Conservation (phyloP, 345 rosid genomes). For the Populus euphratica region DNA sequence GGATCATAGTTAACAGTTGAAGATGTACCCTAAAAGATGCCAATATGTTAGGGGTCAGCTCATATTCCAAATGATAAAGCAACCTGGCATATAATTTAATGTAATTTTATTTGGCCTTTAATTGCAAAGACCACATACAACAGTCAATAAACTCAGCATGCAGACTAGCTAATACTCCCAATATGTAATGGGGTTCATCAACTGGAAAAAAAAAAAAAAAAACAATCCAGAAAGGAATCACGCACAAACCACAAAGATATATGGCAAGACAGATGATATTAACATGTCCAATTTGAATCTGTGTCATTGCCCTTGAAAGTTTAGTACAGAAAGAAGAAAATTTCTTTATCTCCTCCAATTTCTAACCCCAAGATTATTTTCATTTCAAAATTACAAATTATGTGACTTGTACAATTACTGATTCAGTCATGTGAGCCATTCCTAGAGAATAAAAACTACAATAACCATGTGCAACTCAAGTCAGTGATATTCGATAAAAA, state of each 20-base stretch:
- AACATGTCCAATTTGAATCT: neutral
- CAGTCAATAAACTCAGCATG: neutral
- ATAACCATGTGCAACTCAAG: neutral
- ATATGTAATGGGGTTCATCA: neutral
- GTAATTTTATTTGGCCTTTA: neutral
- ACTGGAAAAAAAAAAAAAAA: neutral
- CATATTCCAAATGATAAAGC: neutral
- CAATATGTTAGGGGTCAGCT: neutral
- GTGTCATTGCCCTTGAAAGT: neutral
- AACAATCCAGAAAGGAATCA: neutral
- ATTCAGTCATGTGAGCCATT: neutral
- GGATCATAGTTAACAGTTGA: conserved; percentile 69
- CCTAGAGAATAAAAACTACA: neutral
- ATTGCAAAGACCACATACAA: neutral
- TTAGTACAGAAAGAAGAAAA: neutral
- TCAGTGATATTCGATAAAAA: neutral
- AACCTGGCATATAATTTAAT: neutral
- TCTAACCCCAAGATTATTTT: neutral
- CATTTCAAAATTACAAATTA: neutral
- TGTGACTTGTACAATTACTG: neutral
- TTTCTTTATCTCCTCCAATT: neutral
- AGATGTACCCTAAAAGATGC: conserved; percentile 68
- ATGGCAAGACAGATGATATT: neutral
- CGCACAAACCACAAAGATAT: neutral
- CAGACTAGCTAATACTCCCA: neutral